Evolutionary conservation across 2,329 filamentous ascomycete species (phyloP).

Genomic region (Pseudogymnoascus sp.): DNA sequence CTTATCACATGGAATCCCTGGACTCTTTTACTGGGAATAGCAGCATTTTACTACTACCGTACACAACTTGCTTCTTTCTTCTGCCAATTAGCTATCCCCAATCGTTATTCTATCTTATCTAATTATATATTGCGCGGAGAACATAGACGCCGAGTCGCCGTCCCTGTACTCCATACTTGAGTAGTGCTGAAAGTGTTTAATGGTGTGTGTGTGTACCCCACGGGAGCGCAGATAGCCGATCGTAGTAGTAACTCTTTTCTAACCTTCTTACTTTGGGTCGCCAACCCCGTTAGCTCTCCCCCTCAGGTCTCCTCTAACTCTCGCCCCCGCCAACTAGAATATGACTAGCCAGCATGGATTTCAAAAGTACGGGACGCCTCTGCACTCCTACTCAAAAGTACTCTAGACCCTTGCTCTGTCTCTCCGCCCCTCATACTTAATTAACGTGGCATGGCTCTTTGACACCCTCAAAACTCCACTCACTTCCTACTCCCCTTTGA

Average conservation of each 20-base stretch:
- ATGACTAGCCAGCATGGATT: neutral
- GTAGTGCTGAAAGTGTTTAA: neutral
- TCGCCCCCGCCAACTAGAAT: neutral
- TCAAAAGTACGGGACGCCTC: neutral
- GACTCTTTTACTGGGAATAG: neutral
- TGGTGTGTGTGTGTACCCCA: neutral
- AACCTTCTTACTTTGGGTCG: constrained; percentile 6
- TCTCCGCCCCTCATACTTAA: constrained; percentile 1
- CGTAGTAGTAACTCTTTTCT: neutral
- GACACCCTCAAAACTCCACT: constrained; percentile 5
- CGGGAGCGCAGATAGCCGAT: neutral
- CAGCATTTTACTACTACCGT: neutral
- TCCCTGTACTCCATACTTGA: no score
- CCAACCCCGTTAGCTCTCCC: neutral
- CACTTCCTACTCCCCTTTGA: neutral
- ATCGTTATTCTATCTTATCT: neutral
- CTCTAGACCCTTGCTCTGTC: neutral
- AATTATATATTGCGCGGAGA: neutral
- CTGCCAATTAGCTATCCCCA: neutral
- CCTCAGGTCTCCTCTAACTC: neutral
- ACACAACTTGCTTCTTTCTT: neutral
- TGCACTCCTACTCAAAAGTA: neutral
- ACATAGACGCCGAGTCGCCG: neutral
- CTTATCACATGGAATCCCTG: constrained; percentile 8
- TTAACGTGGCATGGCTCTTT: constrained; percentile 4